Percentiles rank a stretch among this genome's conserved stretches.
These are phyloP conservation scores for Calophaca sinica DNA, from an alignment of 306 rosid species.

Conservation along the genomic window DNA sequence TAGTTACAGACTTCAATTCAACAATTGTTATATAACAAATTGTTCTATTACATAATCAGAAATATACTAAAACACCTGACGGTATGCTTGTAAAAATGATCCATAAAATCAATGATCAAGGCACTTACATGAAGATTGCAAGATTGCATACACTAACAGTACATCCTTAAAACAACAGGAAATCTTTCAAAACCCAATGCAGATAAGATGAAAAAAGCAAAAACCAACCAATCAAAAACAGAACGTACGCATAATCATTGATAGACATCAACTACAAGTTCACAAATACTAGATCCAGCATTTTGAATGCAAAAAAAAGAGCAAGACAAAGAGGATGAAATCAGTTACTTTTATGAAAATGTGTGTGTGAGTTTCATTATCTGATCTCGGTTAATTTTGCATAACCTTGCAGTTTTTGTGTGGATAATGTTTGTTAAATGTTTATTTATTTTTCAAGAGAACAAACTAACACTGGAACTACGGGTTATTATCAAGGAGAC, in stretches of 20 bases:
- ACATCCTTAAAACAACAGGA: not conserved
- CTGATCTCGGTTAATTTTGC: not conserved
- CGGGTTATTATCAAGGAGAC: not conserved
- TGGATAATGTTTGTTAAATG: not conserved
- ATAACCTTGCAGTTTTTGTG: not conserved
- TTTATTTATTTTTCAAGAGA: no score
- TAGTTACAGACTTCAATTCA: no score
- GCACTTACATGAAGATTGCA: no score
- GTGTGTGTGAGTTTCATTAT: not conserved
- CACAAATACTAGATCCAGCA: no score
- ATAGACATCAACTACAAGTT: not conserved
- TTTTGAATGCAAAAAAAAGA: no score
- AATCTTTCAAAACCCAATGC: not conserved
- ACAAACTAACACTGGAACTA: not conserved
- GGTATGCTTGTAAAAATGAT: no score
- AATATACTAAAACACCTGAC: no score
- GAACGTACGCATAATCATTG: not conserved
- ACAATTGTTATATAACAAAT: no score
- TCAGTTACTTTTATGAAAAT: no score
- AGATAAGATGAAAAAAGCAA: not conserved
- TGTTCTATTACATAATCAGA: no score
- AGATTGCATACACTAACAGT: not conserved
- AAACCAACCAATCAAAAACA: not conserved
- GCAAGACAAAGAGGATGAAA: no score
- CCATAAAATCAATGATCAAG: no score